Percentiles rank a stretch among this genome's conserved stretches.
These are phyloP conservation scores for Antarctomyces pellizariae DNA, from an alignment of 495 filamentous ascomycete genomes.

Conservation along the genomic window DNA sequence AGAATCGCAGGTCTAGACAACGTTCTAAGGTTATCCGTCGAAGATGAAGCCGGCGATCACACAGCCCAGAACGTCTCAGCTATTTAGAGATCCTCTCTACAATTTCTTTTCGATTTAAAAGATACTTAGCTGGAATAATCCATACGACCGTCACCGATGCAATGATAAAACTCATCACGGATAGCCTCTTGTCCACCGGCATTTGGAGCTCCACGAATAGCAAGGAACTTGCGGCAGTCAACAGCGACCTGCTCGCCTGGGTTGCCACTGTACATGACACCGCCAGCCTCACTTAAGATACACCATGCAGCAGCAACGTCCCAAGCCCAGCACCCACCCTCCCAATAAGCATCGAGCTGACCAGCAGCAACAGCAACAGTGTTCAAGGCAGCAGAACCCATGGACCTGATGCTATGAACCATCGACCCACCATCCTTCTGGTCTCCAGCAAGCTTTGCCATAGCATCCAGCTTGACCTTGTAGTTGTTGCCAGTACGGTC, in stretches of 20 bases:
- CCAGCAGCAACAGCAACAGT: constrained; percentile 62
- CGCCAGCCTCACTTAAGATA: constrained; percentile 65
- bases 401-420: constrained; percentile 53
- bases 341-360: constrained; percentile 70
- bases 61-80: no score
- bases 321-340: constrained; percentile 88
- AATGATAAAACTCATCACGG: constrained; percentile 62
- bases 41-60: no score
- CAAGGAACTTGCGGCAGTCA: constrained; percentile 61
- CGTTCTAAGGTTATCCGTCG: neutral
- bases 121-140: constrained; percentile 21
- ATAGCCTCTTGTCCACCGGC: constrained; percentile 59
- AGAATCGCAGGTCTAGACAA: no score
- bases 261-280: constrained; percentile 56
- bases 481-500: constrained; percentile 55
- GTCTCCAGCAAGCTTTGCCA: constrained; percentile 35
- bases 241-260: constrained; percentile 40
- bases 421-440: constrained; percentile 52
- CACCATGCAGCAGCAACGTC: constrained; percentile 87
- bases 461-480: constrained; percentile 45
- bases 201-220: constrained; percentile 37
- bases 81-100: neutral
- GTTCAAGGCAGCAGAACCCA: constrained; percentile 70
- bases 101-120: constrained; percentile 3
- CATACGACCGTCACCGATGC: constrained; percentile 25